These are phyloP conservation scores for Abrus precatorius DNA, from an alignment of 306 rosid species.

Conservation along the genomic window DNA sequence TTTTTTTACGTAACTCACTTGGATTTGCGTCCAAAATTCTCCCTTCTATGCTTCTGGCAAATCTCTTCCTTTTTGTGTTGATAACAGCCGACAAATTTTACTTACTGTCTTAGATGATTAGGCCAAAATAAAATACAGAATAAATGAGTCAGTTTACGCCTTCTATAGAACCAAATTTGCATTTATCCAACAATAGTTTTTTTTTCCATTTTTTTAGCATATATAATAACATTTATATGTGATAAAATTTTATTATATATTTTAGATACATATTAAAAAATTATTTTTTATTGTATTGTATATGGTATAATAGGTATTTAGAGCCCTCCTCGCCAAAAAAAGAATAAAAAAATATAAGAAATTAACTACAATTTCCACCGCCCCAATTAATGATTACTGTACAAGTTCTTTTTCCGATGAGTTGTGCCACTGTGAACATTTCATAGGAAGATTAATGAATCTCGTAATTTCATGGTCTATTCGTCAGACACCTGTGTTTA, in stretches of 20 bases:
- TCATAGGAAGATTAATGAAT: neutral
- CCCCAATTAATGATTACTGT: neutral
- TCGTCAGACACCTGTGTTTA: neutral
- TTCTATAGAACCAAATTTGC: neutral
- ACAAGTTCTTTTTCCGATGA: neutral
- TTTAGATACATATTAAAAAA: too few species aligned
- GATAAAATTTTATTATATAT: too few species aligned
- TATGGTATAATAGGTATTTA: neutral
- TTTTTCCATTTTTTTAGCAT: too few species aligned
- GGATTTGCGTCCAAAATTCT: neutral
- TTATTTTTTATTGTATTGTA: neutral
- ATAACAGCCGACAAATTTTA: neutral
- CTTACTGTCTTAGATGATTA: neutral
- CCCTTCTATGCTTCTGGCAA: neutral
- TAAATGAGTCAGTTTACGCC: neutral
- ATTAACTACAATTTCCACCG: neutral
- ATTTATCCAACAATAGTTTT: neutral
- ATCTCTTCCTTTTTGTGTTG: neutral
- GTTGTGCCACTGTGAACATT: neutral
- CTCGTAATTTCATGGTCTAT: neutral
- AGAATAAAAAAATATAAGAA: neutral
- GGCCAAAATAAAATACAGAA: neutral
- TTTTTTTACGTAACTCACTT: neutral
- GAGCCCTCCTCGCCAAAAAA: too few species aligned
- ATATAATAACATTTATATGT: too few species aligned